A percentile compares a stretch with the other conserved stretches of the same genome.
Evolutionary conservation across 2,329 filamentous ascomycete species (phyloP).

Genomic region (Stagonosporopsis tanaceti): DNA sequence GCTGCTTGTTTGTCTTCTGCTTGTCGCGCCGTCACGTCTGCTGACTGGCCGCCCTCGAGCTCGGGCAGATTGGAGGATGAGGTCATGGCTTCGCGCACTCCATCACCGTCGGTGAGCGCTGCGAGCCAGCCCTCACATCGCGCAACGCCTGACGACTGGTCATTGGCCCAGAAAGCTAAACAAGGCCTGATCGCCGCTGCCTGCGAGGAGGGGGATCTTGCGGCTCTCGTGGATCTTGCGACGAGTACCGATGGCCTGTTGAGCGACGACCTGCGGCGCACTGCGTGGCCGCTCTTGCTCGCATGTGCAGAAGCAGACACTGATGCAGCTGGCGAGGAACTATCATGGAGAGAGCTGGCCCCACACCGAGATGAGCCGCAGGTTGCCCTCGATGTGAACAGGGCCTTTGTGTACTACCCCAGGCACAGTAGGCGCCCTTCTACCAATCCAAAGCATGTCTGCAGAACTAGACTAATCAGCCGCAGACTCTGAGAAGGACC

Average conservation of each 20-base stretch:
- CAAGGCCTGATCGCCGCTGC: constrained; percentile 50
- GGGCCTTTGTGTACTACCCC: constrained; percentile 98
- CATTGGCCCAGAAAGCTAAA: constrained; percentile 35
- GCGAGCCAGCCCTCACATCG: constrained; percentile 17
- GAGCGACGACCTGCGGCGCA: constrained; percentile 66
- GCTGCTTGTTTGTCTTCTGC: not conserved
- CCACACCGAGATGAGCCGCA: constrained; percentile 89
- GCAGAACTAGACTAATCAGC: constrained; percentile 22
- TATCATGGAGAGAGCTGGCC: constrained; percentile 69
- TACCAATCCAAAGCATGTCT: too few species aligned
- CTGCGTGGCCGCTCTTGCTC: constrained; percentile 74
- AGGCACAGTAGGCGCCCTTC: constrained; percentile 64
- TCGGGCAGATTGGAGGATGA: constrained; percentile 26
- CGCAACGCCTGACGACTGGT: constrained; percentile 24
- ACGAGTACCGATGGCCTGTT: constrained; percentile 56
- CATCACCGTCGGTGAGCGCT: constrained; percentile 42
- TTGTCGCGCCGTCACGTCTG: not conserved
- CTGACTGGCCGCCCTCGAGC: not conserved
- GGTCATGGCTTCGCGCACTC: constrained; percentile 39
- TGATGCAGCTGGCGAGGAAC: constrained; percentile 16
- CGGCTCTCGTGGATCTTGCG: constrained; percentile 53
- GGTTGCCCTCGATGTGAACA: constrained; percentile 88
- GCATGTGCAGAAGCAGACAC: constrained; percentile 42
- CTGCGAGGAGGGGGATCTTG: constrained; percentile 51
- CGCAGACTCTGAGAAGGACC: constrained; percentile 75